These are phyloP conservation scores for Tolypocladium pustulatum DNA, from an alignment of 2,329 filamentous ascomycete genomes.

Conservation along the genomic window DNA sequence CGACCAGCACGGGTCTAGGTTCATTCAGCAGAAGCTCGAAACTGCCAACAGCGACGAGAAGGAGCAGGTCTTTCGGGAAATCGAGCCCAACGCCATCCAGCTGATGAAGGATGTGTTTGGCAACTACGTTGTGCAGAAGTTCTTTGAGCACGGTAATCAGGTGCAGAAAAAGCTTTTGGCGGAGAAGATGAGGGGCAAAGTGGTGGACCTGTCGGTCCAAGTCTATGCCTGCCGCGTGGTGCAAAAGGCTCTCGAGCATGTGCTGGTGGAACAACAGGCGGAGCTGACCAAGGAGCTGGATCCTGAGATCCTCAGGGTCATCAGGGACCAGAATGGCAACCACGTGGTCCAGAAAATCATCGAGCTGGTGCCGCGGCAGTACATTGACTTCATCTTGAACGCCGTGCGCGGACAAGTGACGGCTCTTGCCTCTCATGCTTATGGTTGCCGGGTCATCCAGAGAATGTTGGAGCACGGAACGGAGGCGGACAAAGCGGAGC, in stretches of 20 bases:
- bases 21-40: conserved; percentile 88
- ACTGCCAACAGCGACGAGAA: conserved; percentile 94
- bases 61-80: conserved; percentile 79
- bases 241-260: conserved; percentile 87
- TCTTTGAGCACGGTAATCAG: conserved; percentile 93
- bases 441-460: conserved; percentile 89
- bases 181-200: conserved; percentile 76
- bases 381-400: conserved; percentile 78
- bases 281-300: conserved; percentile 76
- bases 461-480: conserved; percentile 78
- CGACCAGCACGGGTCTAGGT: conserved; percentile 89
- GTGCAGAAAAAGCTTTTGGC: conserved; percentile 83
- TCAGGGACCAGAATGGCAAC: conserved; percentile 86
- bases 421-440: conserved; percentile 65
- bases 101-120: conserved; percentile 96
- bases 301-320: conserved; percentile 62
- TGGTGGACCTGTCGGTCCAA: conserved; percentile 69
- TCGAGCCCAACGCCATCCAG: conserved; percentile 72
- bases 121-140: conserved; percentile 96
- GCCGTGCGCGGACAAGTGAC: conserved; percentile 68
- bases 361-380: conserved; percentile 62
- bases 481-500: conserved; percentile 55
- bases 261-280: conserved; percentile 85
- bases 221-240: conserved; percentile 95
- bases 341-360: conserved; percentile 95